Conservation (phyloP, 257 asterid genomes). For the Solanum acaule region DNA sequence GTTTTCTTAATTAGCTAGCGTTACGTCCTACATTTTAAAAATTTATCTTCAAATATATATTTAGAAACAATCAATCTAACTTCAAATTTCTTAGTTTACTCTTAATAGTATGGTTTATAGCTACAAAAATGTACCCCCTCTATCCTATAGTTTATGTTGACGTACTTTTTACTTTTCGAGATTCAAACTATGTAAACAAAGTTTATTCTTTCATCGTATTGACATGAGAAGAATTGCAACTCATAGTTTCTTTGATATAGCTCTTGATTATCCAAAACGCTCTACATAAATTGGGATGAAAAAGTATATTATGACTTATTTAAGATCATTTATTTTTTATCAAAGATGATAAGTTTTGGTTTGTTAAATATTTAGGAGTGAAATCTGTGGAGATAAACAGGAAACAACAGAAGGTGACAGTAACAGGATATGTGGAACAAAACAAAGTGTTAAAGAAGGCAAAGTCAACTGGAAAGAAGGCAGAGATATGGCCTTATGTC, state of each 20-base stretch:
- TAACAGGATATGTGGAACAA: slow-evolving; percentile 55
- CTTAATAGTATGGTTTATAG: background rate
- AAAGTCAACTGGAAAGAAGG: slow-evolving; percentile 72
- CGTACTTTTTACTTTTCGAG: background rate
- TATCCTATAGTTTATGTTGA: background rate
- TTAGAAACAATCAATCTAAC: too few relatives aligned
- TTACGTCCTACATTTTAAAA: background rate
- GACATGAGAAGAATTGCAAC: background rate
- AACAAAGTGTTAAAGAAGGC: slow-evolving; percentile 78
- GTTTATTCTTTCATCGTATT: background rate
- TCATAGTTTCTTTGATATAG: background rate
- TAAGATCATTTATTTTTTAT: background rate
- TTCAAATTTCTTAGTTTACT: background rate
- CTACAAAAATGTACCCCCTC: background rate
- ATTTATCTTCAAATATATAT: background rate
- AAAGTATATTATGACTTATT: background rate
- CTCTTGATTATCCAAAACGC: background rate
- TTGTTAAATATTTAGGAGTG: slow-evolving; percentile 37
- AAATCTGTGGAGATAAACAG: slow-evolving; percentile 68
- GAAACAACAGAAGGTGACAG: slow-evolving; percentile 79
- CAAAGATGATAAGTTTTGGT: too few relatives aligned
- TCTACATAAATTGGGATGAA: background rate
- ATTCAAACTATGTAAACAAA: background rate
- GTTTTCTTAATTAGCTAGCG: background rate
- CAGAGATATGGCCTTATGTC: slow-evolving; percentile 87